Conservation (phyloP, 2,329 filamentous ascomycete species). For the Calycina herbarum region DNA sequence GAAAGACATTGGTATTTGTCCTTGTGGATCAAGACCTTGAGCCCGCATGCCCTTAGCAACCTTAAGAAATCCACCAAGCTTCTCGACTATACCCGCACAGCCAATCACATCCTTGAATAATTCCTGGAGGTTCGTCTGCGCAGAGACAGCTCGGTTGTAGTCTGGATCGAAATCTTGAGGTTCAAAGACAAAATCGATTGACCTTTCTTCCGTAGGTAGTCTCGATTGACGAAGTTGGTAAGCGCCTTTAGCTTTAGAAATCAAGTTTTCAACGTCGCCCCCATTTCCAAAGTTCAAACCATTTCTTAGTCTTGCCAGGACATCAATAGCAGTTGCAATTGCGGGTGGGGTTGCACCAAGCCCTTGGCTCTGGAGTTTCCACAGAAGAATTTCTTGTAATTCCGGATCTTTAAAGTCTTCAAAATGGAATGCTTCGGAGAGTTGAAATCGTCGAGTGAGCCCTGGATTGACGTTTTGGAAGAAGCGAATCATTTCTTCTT, state of each 20-base stretch:
- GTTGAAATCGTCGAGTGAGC: constrained; percentile 63
- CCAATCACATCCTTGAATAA: constrained; percentile 54
- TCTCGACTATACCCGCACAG: constrained; percentile 48
- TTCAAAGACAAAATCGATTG: constrained; percentile 31
- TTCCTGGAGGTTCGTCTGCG: constrained; percentile 43
- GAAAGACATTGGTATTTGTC: constrained; percentile 57
- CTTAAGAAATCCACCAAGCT: constrained; percentile 50
- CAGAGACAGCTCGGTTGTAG: constrained; percentile 45
- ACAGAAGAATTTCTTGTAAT: constrained; percentile 57
- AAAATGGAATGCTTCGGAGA: constrained; percentile 64
- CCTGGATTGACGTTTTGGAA: constrained; percentile 74
- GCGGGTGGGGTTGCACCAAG: constrained; percentile 54
- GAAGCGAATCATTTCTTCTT: constrained; percentile 69
- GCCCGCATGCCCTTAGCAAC: constrained; percentile 47
- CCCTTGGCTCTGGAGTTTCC: constrained; percentile 60
- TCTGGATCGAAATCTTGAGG: constrained; percentile 53
- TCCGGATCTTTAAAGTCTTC: constrained; percentile 65
- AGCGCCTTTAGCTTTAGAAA: constrained; percentile 49
- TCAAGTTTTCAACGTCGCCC: constrained; percentile 71
- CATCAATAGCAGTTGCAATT: constrained; percentile 55
- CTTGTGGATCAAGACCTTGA: constrained; percentile 49
- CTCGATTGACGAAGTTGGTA: constrained; percentile 30
- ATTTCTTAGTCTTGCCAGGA: constrained; percentile 62
- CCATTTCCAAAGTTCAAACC: constrained; percentile 70
- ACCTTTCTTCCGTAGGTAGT: constrained; percentile 17